phyloP scores from a whole-genome alignment of 208 protist species.

The Trypanosoma mega region DNA sequence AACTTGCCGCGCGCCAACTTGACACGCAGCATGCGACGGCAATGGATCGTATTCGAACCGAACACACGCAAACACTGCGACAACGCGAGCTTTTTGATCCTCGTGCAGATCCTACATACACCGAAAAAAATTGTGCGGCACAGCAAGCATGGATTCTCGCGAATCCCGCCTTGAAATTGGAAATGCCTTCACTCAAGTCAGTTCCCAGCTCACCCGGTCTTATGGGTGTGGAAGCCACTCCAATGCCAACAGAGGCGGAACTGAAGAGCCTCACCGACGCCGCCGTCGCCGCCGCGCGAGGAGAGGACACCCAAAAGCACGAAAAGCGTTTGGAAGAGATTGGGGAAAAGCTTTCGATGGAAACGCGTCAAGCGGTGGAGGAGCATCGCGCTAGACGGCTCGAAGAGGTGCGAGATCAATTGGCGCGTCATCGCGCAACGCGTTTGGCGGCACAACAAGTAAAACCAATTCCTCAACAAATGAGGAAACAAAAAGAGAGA shows the following conservation, averaged over 20 bases:
- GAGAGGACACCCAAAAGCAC: constrained; percentile 11
- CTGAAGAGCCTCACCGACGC: constrained; percentile 32
- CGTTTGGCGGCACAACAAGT: constrained; percentile 4
- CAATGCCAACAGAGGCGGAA: constrained; percentile 39
- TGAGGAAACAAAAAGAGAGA: not conserved
- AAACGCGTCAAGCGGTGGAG: constrained; percentile 6
- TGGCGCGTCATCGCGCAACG: constrained; percentile 1
- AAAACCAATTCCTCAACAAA: too few relatives aligned
- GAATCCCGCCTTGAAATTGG: constrained; percentile 22
- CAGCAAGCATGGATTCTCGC: constrained; percentile 45
- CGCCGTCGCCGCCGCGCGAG: constrained; percentile 17
- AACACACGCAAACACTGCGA: constrained; percentile 36
- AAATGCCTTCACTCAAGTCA: constrained; percentile 29
- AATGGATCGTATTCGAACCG: constrained; percentile 36
- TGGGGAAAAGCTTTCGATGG: constrained; percentile 17
- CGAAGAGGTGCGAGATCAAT: constrained; percentile 8
- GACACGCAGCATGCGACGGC: constrained; percentile 51
- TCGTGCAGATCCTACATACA: constrained; percentile 33
- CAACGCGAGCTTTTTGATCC: constrained; percentile 33
- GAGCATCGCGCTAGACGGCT: constrained; percentile 10
- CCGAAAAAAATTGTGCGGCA: constrained; percentile 27
- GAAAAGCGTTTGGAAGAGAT: constrained; percentile 28
- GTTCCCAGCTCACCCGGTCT: constrained; percentile 30
- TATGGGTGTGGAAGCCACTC: constrained; percentile 23
- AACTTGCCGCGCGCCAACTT: constrained; percentile 39